These are phyloP conservation scores for Bolboschoenoplectus hybrid DNA, from an alignment of 202 grass and related monocot genomes.

Conservation along the genomic window DNA sequence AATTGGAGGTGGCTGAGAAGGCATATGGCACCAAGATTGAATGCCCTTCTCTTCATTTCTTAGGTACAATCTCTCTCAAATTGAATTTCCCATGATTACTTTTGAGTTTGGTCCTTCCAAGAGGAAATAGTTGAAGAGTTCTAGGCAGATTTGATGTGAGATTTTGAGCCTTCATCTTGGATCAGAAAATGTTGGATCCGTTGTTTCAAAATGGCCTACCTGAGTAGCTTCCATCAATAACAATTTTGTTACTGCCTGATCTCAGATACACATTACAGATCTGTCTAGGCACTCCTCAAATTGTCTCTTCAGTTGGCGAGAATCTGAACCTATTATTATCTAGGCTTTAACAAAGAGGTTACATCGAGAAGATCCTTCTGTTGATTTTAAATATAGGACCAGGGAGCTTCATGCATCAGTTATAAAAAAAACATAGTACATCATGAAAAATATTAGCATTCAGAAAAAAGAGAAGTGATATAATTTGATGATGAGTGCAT, in stretches of 20 bases:
- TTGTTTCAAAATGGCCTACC: not conserved
- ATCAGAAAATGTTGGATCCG: not conserved
- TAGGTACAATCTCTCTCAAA: slow-evolving; percentile 51
- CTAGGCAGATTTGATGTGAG: not conserved
- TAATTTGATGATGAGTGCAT: not conserved
- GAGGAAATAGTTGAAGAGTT: not conserved
- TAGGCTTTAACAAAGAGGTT: not conserved
- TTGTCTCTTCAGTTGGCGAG: not conserved
- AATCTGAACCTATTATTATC: not conserved
- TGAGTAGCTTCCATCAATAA: not conserved
- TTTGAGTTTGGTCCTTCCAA: not conserved
- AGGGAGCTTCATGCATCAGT: not conserved
- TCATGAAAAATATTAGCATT: not conserved
- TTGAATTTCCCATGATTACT: not conserved
- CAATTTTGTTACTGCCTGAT: not conserved
- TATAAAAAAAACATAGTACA: not conserved
- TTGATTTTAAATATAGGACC: not conserved
- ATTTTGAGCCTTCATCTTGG: not conserved
- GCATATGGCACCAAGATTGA: slow-evolving; percentile 62
- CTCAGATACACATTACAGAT: not conserved
- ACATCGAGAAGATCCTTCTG: not conserved
- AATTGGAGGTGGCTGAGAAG: slow-evolving; percentile 48
- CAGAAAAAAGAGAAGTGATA: not conserved
- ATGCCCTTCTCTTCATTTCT: slow-evolving; percentile 75
- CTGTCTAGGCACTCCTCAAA: not conserved